Base-by-base conservation (phyloP, 768 basidiomycete genomes). In the Kwoniella pini region DNA sequence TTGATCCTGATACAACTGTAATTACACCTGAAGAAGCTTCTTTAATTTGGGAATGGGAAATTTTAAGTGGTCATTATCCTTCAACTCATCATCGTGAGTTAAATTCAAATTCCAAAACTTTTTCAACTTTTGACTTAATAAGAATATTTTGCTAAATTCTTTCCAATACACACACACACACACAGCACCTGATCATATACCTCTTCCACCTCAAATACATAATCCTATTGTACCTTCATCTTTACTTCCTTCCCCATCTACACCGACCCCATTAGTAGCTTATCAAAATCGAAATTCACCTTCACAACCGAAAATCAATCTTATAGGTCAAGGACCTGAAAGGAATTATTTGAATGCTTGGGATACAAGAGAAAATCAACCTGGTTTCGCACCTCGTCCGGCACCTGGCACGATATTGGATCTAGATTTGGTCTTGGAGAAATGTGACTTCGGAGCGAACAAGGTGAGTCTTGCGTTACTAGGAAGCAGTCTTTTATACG, bases 21-120 rank as follows among this genome's bases (percentile, higher is more conserved):
- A 62, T 81, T 17, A 69, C 68, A 1, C 63, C 64, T 22, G 77
- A 88, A 58, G 92, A 97, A 72, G 75, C 96, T 40, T 89, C 88
- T 71, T 83, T 87, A 57, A 90, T 99, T 78, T 98, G 94, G 94
- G 82, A 87, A 62, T 98, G 93, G 93, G 95, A 99, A 80, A 84
- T 98, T 57, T 81, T 85, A 30, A 90, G 90, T 64, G 96, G 96
- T 0, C 93, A 96, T 80, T 92, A 92, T 81, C 95, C 95, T 9
- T 93, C 90, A 79, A 83, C 84, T 54, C 83, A 85, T 57, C 82
- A 83, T 69, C 84, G 93, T 91, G 79, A 73, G 89, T 83, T n/a
- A n/a, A n/a, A n/a, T n/a, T n/a, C n/a, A n/a, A n/a, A n/a, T n/a
- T n/a, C n/a, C n/a, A n/a, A n/a, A n/a, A n/a, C n/a, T n/a, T n/a